A percentile compares a stretch with the other conserved stretches of the same genome.
phyloP scores from a whole-genome alignment of 179 eudicot genomes.

The Silene coronaria region DNA sequence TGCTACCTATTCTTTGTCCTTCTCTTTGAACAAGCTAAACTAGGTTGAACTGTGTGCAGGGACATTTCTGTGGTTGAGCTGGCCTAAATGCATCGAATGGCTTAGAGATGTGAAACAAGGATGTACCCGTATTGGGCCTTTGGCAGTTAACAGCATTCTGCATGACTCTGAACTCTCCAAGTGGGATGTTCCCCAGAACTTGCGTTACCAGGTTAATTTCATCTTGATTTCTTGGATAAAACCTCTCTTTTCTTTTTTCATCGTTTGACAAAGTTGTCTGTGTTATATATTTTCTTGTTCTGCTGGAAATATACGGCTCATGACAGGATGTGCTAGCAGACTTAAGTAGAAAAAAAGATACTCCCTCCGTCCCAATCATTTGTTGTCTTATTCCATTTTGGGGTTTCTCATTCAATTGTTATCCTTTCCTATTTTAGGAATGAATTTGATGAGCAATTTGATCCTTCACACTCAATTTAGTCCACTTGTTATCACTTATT shows the following conservation, averaged over 20 bases:
- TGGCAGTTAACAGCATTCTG: constrained; percentile 55
- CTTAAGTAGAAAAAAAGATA: background rate
- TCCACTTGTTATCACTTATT: too few species aligned
- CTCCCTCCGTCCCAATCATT: too few species aligned
- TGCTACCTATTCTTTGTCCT: background rate
- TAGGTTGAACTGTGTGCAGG: constrained; percentile 29
- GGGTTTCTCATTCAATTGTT: too few species aligned
- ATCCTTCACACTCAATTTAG: too few species aligned
- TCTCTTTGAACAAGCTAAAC: background rate
- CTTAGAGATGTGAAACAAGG: constrained; percentile 53
- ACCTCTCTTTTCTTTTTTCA: background rate
- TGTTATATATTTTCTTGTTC: background rate
- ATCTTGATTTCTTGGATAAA: background rate
- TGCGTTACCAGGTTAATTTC: constrained; percentile 60
- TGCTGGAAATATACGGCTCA: background rate
- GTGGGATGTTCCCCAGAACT: constrained; percentile 38
- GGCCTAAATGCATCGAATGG: constrained; percentile 39
- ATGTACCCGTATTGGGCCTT: constrained; percentile 66
- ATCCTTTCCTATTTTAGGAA: too few species aligned
- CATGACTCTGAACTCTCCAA: constrained; percentile 40
- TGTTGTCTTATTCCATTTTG: too few species aligned
- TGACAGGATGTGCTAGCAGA: constrained; percentile 3
- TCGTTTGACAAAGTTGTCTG: background rate
- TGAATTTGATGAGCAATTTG: too few species aligned
- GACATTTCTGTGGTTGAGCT: constrained; percentile 53